Conservation (phyloP, 768 basidiomycete species). For the Auriscalpium microsporum region DNA sequence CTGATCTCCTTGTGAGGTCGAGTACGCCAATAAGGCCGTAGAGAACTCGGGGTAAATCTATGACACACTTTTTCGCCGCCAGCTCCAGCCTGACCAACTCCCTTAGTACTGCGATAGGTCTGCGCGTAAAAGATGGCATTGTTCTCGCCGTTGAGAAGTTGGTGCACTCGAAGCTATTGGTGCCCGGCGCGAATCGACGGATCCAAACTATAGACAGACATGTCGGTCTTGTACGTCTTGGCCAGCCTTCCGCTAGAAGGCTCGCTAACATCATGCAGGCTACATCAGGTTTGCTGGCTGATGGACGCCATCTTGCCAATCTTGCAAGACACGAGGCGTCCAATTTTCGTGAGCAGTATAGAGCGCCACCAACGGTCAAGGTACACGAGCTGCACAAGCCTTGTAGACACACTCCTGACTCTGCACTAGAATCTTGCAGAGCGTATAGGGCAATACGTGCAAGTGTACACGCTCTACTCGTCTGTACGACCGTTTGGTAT, state of each 20-base stretch:
- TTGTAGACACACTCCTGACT: neutral
- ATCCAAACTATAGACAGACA: slow-evolving; percentile 93
- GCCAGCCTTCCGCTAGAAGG: neutral
- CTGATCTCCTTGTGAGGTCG: slow-evolving; percentile 48
- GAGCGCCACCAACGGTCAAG: slow-evolving; percentile 70
- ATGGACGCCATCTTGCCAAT: slow-evolving; percentile 81
- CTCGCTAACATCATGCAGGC: slow-evolving; percentile 45
- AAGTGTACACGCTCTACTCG: slow-evolving; percentile 95
- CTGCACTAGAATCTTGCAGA: slow-evolving; percentile 51
- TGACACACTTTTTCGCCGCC: neutral
- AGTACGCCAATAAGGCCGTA: slow-evolving; percentile 97
- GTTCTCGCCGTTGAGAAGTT: slow-evolving; percentile 98
- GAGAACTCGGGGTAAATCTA: slow-evolving; percentile 84
- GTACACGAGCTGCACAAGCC: slow-evolving; percentile 31
- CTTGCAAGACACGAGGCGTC: slow-evolving; percentile 79
- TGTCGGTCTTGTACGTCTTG: slow-evolving; percentile 71
- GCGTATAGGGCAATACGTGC: slow-evolving; percentile 82
- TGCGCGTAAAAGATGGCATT: slow-evolving; percentile 90
- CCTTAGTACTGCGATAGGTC: slow-evolving; percentile 85
- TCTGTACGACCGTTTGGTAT: slow-evolving; percentile 97
- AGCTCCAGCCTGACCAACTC: neutral
- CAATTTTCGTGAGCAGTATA: slow-evolving; percentile 64
- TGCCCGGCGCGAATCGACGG: slow-evolving; percentile 86
- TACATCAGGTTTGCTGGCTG: slow-evolving; percentile 87
- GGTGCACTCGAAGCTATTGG: slow-evolving; percentile 89